Percentiles rank a stretch among this genome's conserved stretches.
Evolutionary conservation across 345 rosid species (phyloP).

Genomic region (Excoecaria agallocha): DNA sequence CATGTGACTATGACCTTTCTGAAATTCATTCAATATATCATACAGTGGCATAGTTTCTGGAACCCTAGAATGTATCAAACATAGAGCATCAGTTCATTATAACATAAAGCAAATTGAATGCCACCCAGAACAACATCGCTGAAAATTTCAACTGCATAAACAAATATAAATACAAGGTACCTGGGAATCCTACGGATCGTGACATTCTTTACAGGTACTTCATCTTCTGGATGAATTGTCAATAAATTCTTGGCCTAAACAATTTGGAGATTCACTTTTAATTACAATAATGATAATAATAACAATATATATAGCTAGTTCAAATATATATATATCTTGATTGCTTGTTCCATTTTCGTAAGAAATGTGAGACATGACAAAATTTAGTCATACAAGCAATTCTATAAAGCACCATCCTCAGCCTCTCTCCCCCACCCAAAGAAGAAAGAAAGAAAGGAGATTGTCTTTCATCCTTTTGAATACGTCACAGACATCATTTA

Average conservation of each 20-base stretch:
- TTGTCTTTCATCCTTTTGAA: conserved; percentile 1
- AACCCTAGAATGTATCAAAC: conserved; percentile 46
- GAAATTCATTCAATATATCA: conserved; percentile 96
- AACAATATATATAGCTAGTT: neutral
- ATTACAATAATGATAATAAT: neutral
- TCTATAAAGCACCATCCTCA: neutral
- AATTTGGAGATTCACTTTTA: neutral
- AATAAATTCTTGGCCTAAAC: conserved; percentile 78
- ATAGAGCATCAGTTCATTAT: conserved; percentile 4
- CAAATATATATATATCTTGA: neutral
- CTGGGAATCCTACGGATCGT: conserved; percentile 91
- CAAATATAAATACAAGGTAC: conserved; percentile 27
- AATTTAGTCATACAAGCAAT: neutral
- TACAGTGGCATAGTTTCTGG: conserved; percentile 78
- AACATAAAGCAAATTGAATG: neutral
- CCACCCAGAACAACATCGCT: conserved; percentile 4
- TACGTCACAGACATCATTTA: conserved; percentile 14
- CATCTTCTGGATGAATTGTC: conserved; percentile 79
- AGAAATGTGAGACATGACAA: too few relatives aligned
- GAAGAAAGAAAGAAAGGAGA: neutral
- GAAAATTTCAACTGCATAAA: neutral
- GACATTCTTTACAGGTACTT: conserved; percentile 72
- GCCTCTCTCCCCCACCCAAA: neutral
- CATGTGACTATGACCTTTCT: conserved; percentile 99
- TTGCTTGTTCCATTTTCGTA: too few relatives aligned